Conservation (phyloP, 2,329 filamentous ascomycete species). For the Hirsutella rhossiliensis region DNA sequence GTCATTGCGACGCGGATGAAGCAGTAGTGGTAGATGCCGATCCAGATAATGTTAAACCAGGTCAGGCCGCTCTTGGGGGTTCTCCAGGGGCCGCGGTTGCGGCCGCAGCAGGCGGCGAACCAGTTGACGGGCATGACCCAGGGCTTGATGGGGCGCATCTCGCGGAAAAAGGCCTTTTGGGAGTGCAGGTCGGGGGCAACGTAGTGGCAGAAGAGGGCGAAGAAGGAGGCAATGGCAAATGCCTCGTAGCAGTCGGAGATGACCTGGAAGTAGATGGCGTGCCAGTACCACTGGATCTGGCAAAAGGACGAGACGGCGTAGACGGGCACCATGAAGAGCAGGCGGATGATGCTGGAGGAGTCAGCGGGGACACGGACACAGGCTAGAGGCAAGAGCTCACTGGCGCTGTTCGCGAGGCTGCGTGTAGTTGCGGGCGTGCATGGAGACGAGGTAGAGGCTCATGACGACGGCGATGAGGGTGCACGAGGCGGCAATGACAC, state of each 20-base stretch:
- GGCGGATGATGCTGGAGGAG: slow-evolving; percentile 60
- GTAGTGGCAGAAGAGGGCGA: slow-evolving; percentile 71
- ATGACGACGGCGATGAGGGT: slow-evolving; percentile 38
- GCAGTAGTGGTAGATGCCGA: slow-evolving; percentile 77
- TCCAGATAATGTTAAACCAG: slow-evolving; percentile 84
- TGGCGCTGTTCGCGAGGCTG: slow-evolving; percentile 48
- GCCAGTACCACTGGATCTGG: slow-evolving; percentile 60
- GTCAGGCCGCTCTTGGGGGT: slow-evolving; percentile 72
- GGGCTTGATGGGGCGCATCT: slow-evolving; percentile 48
- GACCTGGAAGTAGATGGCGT: slow-evolving; percentile 71
- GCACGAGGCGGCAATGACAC: slow-evolving; percentile 35
- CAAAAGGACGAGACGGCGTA: slow-evolving; percentile 67
- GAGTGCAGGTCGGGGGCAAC: slow-evolving; percentile 64
- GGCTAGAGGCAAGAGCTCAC: slow-evolving; percentile 18
- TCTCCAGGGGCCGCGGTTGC: slow-evolving; percentile 55
- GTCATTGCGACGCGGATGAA: slow-evolving; percentile 72
- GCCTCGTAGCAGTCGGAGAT: slow-evolving; percentile 81
- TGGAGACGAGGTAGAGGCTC: slow-evolving; percentile 44
- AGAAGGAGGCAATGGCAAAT: slow-evolving; percentile 80
- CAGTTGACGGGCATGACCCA: slow-evolving; percentile 69
- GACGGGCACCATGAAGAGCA: slow-evolving; percentile 78
- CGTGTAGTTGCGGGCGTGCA: slow-evolving; percentile 49
- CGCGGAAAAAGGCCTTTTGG: slow-evolving; percentile 72
- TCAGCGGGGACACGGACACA: neutral
- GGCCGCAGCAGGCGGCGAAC: slow-evolving; percentile 59